phyloP scores from a whole-genome alignment of 148 eudicot species.

The Pouteria glomerata region DNA sequence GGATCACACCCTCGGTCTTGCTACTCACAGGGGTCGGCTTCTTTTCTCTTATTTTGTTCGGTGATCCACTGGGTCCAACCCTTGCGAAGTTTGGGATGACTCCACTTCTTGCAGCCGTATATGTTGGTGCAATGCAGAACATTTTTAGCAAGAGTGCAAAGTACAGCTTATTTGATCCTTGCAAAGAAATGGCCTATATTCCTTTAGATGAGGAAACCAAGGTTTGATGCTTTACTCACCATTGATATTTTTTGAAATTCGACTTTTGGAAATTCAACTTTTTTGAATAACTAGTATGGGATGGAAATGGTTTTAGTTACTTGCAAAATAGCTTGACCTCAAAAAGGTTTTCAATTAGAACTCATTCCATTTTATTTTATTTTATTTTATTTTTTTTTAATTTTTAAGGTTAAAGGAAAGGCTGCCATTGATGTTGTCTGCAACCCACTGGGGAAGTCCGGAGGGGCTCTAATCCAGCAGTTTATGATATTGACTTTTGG shows the following conservation, averaged over 20 bases:
- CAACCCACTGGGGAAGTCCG: constrained; percentile 98
- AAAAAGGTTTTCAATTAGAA: not conserved
- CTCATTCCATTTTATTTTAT: not conserved
- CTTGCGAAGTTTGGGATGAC: constrained; percentile 76
- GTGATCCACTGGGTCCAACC: constrained; percentile 64
- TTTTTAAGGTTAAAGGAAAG: constrained; percentile 80
- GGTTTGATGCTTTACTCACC: constrained; percentile 37
- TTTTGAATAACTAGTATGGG: not conserved
- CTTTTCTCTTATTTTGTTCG: constrained; percentile 85
- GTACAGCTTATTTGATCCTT: constrained; percentile 96
- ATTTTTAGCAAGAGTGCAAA: constrained; percentile 99
- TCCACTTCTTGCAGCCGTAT: constrained; percentile 96
- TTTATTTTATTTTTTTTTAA: constrained; percentile 7
- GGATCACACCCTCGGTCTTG: constrained; percentile 90
- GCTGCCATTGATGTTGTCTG: constrained; percentile 98
- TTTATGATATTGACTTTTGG: constrained; percentile 97
- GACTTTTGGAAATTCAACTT: not conserved
- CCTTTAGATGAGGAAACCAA: constrained; percentile 98
- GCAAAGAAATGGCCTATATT: constrained; percentile 99
- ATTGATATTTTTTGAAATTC: not conserved
- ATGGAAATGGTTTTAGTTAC: not conserved
- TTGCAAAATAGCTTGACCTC: not conserved
- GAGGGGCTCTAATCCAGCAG: constrained; percentile 96
- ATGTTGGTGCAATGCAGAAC: constrained; percentile 95
- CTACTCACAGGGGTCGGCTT: constrained; percentile 88